Conservation (phyloP, 2,329 filamentous ascomycete genomes). For the Clonostachys chloroleuca region DNA sequence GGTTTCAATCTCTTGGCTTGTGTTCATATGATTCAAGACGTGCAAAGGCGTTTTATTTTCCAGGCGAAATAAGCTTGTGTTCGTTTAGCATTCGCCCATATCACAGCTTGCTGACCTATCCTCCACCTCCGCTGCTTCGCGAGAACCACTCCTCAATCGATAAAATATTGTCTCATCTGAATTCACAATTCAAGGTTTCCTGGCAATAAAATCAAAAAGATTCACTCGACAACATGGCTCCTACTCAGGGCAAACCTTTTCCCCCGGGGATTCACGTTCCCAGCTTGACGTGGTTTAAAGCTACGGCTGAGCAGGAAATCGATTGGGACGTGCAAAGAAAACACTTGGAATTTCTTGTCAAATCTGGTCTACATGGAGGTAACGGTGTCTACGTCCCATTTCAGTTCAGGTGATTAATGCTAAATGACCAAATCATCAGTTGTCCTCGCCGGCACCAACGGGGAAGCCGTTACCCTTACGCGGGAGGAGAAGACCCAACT, state of each 20-base stretch:
- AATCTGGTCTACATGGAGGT: slow-evolving; percentile 46
- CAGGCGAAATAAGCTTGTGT: too few species aligned
- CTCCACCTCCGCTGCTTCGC: too few species aligned
- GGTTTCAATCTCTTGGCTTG: too few species aligned
- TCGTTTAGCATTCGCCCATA: too few species aligned
- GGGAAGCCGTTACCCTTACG: slow-evolving; percentile 67
- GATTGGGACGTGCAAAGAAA: slow-evolving; percentile 50
- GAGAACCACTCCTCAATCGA: too few species aligned
- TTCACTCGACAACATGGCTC: too few species aligned
- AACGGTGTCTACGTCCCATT: not conserved
- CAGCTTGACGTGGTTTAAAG: slow-evolving; percentile 48
- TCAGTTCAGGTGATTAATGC: not conserved
- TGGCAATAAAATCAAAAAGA: too few species aligned
- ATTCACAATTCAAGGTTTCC: too few species aligned
- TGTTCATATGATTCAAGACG: too few species aligned
- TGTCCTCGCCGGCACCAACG: slow-evolving; percentile 69
- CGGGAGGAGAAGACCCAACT: slow-evolving; percentile 59
- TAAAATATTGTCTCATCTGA: too few species aligned
- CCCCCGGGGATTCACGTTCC: slow-evolving; percentile 53
- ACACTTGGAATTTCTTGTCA: slow-evolving; percentile 49
- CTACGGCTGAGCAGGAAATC: slow-evolving; percentile 42
- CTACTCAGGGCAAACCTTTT: not conserved
- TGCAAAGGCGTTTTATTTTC: too few species aligned
- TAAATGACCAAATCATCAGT: slow-evolving; percentile 23
- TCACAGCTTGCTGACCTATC: too few species aligned